A percentile compares a stretch with the other conserved stretches of the same genome.
Conservation (phyloP, 2,329 filamentous ascomycete species). For the Pyrenophora graminea region DNA sequence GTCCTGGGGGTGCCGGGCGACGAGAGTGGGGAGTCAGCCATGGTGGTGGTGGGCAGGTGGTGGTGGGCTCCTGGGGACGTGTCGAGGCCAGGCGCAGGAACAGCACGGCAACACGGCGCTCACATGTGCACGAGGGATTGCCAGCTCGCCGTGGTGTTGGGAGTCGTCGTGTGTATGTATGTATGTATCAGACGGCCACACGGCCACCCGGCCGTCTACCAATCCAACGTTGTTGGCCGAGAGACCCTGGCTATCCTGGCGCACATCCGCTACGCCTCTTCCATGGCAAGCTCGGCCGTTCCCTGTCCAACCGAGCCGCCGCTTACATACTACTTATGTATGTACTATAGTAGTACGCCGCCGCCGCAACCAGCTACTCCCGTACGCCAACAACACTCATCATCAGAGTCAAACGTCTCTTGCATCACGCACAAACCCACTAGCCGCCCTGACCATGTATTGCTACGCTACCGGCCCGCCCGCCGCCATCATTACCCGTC, state of each 20-base stretch:
- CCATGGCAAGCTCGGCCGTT: slow-evolving; percentile 11
- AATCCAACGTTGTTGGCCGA: slow-evolving; percentile 19
- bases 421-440: too few relatives aligned
- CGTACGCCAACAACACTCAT: not conserved
- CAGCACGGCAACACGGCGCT: slow-evolving; percentile 27
- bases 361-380: slow-evolving; percentile 10
- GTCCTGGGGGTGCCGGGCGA: slow-evolving; percentile 33
- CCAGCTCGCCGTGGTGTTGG: slow-evolving; percentile 21
- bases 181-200: not conserved
- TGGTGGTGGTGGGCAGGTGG: slow-evolving; percentile 18
- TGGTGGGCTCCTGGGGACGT: slow-evolving; percentile 28
- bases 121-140: slow-evolving; percentile 27
- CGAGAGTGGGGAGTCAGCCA: slow-evolving; percentile 40
- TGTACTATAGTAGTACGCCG: too few relatives aligned
- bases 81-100: slow-evolving; percentile 19
- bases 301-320: slow-evolving; percentile 16
- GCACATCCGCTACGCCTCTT: slow-evolving; percentile 15
- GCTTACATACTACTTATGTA: slow-evolving; percentile 1
- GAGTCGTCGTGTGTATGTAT: not conserved
- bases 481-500: too few relatives aligned
- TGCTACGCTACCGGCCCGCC: too few relatives aligned
- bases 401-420: too few relatives aligned
- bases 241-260: slow-evolving; percentile 17
- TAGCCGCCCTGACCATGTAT: too few relatives aligned
- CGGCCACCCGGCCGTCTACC: not conserved